Evolutionary conservation across 495 filamentous ascomycete species (phyloP).

Genomic region (Saxispiralis lemnorum): DNA sequence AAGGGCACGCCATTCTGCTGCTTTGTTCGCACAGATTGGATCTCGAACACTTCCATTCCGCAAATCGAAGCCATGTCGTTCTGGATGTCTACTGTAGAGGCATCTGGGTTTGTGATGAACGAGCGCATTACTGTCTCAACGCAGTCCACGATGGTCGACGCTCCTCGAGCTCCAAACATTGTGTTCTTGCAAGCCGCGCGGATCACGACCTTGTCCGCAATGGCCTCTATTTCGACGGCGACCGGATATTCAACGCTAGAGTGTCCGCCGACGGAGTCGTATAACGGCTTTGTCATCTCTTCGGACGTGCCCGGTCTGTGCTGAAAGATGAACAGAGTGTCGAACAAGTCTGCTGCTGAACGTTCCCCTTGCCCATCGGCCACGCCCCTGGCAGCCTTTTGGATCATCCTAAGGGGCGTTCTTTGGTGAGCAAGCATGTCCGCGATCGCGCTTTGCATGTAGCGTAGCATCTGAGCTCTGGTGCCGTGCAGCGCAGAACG

Average conservation of each 20-base stretch:
- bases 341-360: constrained; percentile 19
- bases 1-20: too few relatives aligned
- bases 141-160: constrained; percentile 30
- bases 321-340: constrained; percentile 59
- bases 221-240: constrained; percentile 60
- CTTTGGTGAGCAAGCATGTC: constrained; percentile 45
- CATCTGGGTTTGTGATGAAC: constrained; percentile 30
- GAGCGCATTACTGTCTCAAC: constrained; percentile 38
- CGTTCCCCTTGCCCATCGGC: neutral
- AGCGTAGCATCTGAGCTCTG: constrained; percentile 38
- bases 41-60: constrained; percentile 27
- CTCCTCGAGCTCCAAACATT: constrained; percentile 29
- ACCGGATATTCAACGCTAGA: constrained; percentile 59
- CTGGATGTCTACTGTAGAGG: constrained; percentile 35
- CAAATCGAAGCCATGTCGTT: constrained; percentile 33
- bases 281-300: constrained; percentile 20
- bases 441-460: constrained; percentile 36
- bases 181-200: constrained; percentile 48
- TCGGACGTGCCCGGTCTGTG: constrained; percentile 11
- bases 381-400: constrained; percentile 17
- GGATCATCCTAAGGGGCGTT: constrained; percentile 46
- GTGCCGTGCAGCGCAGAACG: constrained; percentile 46
- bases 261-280: constrained; percentile 38
- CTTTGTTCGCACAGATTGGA: constrained; percentile 6
- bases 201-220: constrained; percentile 38